Base-by-base conservation (phyloP, 1,284 basidiomycete genomes). In the Malassezia brasiliensis region DNA sequence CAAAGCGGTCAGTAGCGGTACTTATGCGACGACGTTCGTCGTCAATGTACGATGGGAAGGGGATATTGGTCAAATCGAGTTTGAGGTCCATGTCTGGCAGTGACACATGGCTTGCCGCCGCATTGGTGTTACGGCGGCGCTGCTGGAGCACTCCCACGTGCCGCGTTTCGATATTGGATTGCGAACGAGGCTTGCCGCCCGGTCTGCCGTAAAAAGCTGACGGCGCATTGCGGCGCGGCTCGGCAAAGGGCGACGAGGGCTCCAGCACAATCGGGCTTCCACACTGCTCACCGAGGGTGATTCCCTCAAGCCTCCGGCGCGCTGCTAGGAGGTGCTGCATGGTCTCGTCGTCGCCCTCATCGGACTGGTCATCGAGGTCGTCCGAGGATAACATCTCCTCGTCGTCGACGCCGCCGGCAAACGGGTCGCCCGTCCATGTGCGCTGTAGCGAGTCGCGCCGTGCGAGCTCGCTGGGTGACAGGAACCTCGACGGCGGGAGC, bases 281-380 rank as follows among this genome's bases (percentile, higher is more conserved):
- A 8, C 20, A 30, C 5, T n/a, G 28, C 15, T 45, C 42, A 4
- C 15, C 17, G 14, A 47, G 10, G 7, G 28, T 11, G n/a, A 47
- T 14, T 2, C 9, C 47, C 15, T 47, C 37, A 19, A 57, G 51
- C 12, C 49, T 49, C 32, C 39, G 17, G 4, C 50, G 50, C 12
- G 55, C 55, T 15, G 19, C 50, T 19, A 44, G 44, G 38, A 57
- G 38, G 3, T 39, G 44, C 40, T 48, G 30, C 55, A 57, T 57
- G 11, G 40, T n/a, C 31, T 52, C 39, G 12, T 57, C 55, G 55
- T 52, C 50, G 22, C 46, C 49, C 30, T 32, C 20, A 3, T 47
- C 30, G 5, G 20, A 19, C 11, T 11, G 5, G 17, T 47, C 32
- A n/a, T 20, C 11, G 22, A 20, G 17, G 45, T 47, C 45, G n/a